Evolutionary conservation across 2,329 filamentous ascomycete genomes (phyloP).

Genomic region (Aspergillus sojae): DNA sequence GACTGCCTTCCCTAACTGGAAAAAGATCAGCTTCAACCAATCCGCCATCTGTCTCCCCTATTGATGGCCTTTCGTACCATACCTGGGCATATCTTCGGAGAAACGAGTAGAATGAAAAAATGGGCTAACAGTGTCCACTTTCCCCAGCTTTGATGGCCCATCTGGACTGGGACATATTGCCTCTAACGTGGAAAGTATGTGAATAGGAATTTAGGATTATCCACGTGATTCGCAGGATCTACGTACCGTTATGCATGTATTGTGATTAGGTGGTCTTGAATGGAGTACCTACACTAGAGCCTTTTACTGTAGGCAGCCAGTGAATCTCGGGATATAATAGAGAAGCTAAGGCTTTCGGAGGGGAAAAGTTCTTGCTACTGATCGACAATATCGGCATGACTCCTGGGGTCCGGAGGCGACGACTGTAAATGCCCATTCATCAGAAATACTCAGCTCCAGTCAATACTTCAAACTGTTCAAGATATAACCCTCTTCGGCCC

Average conservation of each 20-base stretch:
- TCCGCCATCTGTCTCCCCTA: not conserved
- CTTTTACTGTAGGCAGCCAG: not conserved
- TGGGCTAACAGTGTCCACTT: not conserved
- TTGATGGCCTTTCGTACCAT: not conserved
- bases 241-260: not conserved
- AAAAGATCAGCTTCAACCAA: not conserved
- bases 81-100: not conserved
- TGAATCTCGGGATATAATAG: not conserved
- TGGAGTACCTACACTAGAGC: too few species aligned
- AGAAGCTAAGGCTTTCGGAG: not conserved
- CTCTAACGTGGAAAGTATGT: not conserved
- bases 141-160: not conserved
- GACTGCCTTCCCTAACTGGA: not conserved
- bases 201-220: not conserved
- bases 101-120: not conserved
- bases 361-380: not conserved
- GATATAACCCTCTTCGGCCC: not conserved
- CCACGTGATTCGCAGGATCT: not conserved
- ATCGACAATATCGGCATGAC: not conserved
- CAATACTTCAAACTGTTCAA: not conserved
- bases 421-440: not conserved
- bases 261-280: not conserved
- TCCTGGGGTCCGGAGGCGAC: not conserved
- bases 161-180: not conserved
- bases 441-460: not conserved